These are phyloP conservation scores for Panellus pusillus DNA, from an alignment of 768 basidiomycete species.

Conservation along the genomic window DNA sequence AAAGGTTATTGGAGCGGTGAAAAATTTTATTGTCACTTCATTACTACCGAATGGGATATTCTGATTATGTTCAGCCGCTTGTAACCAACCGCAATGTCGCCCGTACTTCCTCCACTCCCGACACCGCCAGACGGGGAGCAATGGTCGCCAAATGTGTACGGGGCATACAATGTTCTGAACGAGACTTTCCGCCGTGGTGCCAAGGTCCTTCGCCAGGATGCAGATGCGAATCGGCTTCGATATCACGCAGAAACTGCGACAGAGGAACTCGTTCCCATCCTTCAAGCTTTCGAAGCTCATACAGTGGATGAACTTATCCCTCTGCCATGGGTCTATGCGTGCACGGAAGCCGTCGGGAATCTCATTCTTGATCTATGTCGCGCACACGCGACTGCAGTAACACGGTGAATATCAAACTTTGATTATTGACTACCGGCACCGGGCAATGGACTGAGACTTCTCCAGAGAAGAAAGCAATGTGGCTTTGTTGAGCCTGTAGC, in stretches of 20 bases:
- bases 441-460: not conserved
- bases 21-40: not conserved
- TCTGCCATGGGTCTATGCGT: not conserved
- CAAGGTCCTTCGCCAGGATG: not conserved
- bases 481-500: slow-evolving; percentile 4
- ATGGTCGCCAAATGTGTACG: slow-evolving; percentile 6
- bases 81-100: slow-evolving; percentile 1
- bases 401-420: not conserved
- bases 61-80: not conserved
- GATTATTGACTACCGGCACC: no score
- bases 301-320: not conserved
- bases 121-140: not conserved
- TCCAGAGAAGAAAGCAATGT: slow-evolving; percentile 4
- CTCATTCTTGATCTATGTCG: not conserved
- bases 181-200: slow-evolving; percentile 1
- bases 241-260: not conserved
- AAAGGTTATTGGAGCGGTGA: not conserved
- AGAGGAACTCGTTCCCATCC: not conserved
- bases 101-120: slow-evolving; percentile 1
- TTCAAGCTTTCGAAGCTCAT: not conserved
- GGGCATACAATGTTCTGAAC: not conserved
- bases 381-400: not conserved
- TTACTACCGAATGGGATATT: not conserved
- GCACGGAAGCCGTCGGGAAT: not conserved
- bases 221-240: slow-evolving; percentile 1